These are phyloP conservation scores for Brassica nigra DNA, from an alignment of 345 rosid genomes.

Conservation along the genomic window DNA sequence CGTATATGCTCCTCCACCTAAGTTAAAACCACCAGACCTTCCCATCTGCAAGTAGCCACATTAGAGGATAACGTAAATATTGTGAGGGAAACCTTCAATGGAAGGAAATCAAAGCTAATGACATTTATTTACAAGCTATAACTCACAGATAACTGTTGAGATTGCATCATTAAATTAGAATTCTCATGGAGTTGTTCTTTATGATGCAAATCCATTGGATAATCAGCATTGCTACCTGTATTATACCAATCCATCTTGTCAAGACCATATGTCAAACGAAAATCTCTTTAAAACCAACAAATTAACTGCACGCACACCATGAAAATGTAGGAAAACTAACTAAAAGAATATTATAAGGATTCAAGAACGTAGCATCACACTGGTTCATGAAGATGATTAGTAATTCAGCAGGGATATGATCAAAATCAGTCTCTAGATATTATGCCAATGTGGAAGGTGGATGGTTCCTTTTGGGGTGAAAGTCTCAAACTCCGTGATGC, in stretches of 20 bases:
- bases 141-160: conserved; percentile 94
- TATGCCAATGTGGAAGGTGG: conserved; percentile 6
- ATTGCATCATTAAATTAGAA: conserved; percentile 84
- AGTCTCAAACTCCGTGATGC: conserved; percentile 14
- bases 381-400: conserved; percentile 1
- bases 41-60: conserved; percentile 67
- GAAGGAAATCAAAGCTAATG: conserved; percentile 19
- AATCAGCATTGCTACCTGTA: conserved; percentile 91
- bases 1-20: conserved; percentile 65
- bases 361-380: background rate
- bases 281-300: conserved; percentile 6
- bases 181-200: conserved; percentile 94
- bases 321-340: background rate
- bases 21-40: conserved; percentile 81
- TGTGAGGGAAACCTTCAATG: background rate
- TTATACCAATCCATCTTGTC: conserved; percentile 40
- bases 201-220: conserved; percentile 84
- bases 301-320: conserved; percentile 1
- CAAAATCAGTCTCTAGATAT: conserved; percentile 10
- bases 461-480: conserved; percentile 1
- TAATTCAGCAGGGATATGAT: conserved; percentile 4
- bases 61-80: background rate
- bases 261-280: background rate
- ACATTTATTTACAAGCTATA: conserved; percentile 6
- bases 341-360: background rate